phyloP scores from a whole-genome alignment of 768 basidiomycete genomes.

The Paxillus involutus region DNA sequence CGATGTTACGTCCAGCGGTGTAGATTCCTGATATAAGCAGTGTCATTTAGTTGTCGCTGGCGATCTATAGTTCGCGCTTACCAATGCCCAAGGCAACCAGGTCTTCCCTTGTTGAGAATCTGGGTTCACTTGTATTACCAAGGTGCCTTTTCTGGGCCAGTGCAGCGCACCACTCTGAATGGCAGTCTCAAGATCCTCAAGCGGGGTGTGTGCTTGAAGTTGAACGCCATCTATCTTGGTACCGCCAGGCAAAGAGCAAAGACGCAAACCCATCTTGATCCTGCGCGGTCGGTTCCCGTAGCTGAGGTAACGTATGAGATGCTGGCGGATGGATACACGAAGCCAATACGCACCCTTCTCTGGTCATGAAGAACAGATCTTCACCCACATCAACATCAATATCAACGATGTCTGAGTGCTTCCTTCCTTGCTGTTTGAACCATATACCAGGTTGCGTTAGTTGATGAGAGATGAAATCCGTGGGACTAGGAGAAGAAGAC shows the following conservation, averaged over 20 bases:
- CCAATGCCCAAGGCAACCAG: conserved; percentile 46
- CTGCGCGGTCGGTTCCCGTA: conserved; percentile 1
- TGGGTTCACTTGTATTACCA: conserved; percentile 48
- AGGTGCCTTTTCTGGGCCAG: conserved; percentile 47
- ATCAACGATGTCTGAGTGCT: conserved; percentile 21
- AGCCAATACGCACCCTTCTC: conserved; percentile 13
- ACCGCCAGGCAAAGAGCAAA: conserved; percentile 20
- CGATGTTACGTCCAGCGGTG: conserved; percentile 42
- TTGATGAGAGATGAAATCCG: conserved; percentile 12
- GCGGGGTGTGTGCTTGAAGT: background rate
- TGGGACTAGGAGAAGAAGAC: background rate
- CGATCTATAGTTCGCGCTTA: conserved; percentile 22
- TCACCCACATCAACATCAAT: conserved; percentile 20
- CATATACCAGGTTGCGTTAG: conserved; percentile 24
- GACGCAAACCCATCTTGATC: conserved; percentile 18
- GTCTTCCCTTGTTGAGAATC: conserved; percentile 30
- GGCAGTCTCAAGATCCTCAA: conserved; percentile 4
- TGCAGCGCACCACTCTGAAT: conserved; percentile 16
- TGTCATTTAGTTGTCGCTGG: no score
- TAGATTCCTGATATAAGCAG: conserved; percentile 23
- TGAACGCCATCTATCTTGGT: background rate
- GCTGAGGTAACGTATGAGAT: background rate
- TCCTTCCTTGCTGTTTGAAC: conserved; percentile 23
- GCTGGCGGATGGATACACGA: background rate
- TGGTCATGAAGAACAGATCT: conserved; percentile 18